Conservation (phyloP, 2,329 filamentous ascomycete genomes). For the Aureobasidium sp. region DNA sequence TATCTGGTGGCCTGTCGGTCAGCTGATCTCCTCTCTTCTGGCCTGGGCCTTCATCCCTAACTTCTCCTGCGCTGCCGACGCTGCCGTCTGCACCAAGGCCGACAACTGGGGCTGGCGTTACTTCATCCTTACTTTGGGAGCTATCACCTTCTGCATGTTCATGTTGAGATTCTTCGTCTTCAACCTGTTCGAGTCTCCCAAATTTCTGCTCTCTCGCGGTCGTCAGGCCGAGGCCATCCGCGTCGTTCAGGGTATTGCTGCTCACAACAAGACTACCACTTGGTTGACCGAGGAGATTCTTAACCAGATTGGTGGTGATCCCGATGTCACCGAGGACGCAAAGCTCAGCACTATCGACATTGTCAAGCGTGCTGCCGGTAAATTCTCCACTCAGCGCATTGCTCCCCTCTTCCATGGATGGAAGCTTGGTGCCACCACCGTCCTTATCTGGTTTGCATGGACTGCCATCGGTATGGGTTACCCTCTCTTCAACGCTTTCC, state of each 20-base stretch:
- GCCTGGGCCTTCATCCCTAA: conserved; percentile 71
- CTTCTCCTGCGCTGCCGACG: conserved; percentile 46
- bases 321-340: conserved; percentile 34
- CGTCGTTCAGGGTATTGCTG: conserved; percentile 71
- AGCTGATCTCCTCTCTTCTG: conserved; percentile 62
- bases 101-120: conserved; percentile 69
- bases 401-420: conserved; percentile 53
- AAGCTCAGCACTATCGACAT: conserved; percentile 42
- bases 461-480: conserved; percentile 78
- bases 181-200: conserved; percentile 76
- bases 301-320: conserved; percentile 48
- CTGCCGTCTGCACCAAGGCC: conserved; percentile 33
- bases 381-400: conserved; percentile 62
- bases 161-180: conserved; percentile 72
- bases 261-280: conserved; percentile 53
- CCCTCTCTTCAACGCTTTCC: conserved; percentile 80
- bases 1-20: conserved; percentile 80
- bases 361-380: conserved; percentile 52
- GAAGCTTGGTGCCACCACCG: conserved; percentile 43
- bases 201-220: conserved; percentile 70
- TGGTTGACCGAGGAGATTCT: conserved; percentile 68
- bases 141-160: conserved; percentile 71
- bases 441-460: conserved; percentile 71
- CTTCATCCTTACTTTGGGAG: conserved; percentile 63
- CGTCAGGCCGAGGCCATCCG: conserved; percentile 72